These are phyloP conservation scores for Amphibolis antarctica DNA, from an alignment of 106 monocot genomes.

Conservation along the genomic window DNA sequence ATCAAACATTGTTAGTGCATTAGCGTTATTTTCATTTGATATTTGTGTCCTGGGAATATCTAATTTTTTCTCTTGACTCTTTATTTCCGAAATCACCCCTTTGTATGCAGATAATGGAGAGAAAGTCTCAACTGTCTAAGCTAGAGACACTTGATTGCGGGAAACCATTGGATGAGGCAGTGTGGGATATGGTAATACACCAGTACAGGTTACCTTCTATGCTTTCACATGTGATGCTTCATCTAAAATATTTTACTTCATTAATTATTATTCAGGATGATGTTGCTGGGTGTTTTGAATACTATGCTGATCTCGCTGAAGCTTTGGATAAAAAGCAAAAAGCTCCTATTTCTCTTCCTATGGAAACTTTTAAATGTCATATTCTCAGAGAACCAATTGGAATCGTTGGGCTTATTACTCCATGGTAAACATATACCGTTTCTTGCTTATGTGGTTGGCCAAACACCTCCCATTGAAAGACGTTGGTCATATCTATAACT, in stretches of 20 bases:
- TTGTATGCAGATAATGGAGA: slow-evolving; percentile 65
- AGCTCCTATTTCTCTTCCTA: slow-evolving; percentile 69
- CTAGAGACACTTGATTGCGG: slow-evolving; percentile 86
- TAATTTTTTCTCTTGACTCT: not conserved
- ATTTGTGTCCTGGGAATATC: not conserved
- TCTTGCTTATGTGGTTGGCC: not conserved
- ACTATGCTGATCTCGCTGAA: slow-evolving; percentile 92
- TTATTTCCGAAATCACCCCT: not conserved
- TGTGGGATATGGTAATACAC: slow-evolving; percentile 87
- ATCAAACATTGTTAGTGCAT: not conserved
- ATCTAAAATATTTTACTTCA: not conserved
- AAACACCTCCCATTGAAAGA: too few relatives aligned
- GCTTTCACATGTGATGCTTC: not conserved
- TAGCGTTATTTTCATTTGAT: not conserved
- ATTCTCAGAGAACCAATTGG: slow-evolving; percentile 81
- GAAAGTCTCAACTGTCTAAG: slow-evolving; percentile 62
- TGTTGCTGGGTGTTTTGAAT: slow-evolving; percentile 97
- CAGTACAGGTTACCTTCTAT: not conserved
- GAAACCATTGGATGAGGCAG: slow-evolving; percentile 94
- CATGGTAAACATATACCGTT: slow-evolving; percentile 49
- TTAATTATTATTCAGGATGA: slow-evolving; percentile 53
- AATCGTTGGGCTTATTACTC: slow-evolving; percentile 92
- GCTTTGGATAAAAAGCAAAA: slow-evolving; percentile 72
- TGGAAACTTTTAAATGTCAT: slow-evolving; percentile 80
- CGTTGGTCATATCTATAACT: not conserved